Conservation (phyloP, 23 red algal genomes). For the Gracilaria vermiculophylla region DNA sequence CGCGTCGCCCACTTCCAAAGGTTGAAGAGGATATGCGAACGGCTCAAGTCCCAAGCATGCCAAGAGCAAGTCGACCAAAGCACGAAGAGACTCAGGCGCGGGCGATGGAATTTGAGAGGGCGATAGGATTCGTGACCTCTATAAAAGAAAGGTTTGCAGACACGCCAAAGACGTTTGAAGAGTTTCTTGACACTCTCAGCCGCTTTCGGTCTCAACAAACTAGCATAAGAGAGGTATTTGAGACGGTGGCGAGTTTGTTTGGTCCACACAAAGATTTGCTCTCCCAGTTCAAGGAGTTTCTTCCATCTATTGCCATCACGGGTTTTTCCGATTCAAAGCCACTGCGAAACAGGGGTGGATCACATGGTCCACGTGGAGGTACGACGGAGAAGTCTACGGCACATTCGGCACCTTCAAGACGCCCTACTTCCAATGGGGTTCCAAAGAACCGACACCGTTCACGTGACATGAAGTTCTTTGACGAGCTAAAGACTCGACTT, state of each 20-base stretch:
- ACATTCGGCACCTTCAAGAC: slow-evolving; percentile 9
- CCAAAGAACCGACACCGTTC: slow-evolving; percentile 3
- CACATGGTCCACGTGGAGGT: slow-evolving; percentile 4
- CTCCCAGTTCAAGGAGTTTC: slow-evolving; percentile 86
- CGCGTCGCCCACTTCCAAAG: not conserved
- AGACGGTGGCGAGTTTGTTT: slow-evolving; percentile 78
- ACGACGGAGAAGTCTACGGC: slow-evolving; percentile 4
- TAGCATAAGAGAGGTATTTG: slow-evolving; percentile 78
- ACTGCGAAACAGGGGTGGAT: not conserved
- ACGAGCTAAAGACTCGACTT: slow-evolving; percentile 71
- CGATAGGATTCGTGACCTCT: slow-evolving; percentile 88
- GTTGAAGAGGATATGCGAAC: slow-evolving; percentile 11
- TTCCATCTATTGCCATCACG: slow-evolving; percentile 61
- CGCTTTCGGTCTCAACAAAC: slow-evolving; percentile 76
- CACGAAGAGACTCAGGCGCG: slow-evolving; percentile 2
- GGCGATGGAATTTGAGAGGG: slow-evolving; percentile 86
- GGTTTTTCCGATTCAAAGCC: slow-evolving; percentile 9
- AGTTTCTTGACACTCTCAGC: slow-evolving; percentile 81
- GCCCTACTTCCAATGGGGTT: not conserved
- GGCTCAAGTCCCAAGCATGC: not conserved
- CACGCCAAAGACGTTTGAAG: slow-evolving; percentile 66
- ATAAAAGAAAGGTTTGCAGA: slow-evolving; percentile 88
- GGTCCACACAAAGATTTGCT: slow-evolving; percentile 89
- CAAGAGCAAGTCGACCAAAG: not conserved
- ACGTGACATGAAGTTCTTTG: slow-evolving; percentile 82